Base-by-base conservation (phyloP, 192 early-diverging fungal species). In the Chytriomyces sp. region DNA sequence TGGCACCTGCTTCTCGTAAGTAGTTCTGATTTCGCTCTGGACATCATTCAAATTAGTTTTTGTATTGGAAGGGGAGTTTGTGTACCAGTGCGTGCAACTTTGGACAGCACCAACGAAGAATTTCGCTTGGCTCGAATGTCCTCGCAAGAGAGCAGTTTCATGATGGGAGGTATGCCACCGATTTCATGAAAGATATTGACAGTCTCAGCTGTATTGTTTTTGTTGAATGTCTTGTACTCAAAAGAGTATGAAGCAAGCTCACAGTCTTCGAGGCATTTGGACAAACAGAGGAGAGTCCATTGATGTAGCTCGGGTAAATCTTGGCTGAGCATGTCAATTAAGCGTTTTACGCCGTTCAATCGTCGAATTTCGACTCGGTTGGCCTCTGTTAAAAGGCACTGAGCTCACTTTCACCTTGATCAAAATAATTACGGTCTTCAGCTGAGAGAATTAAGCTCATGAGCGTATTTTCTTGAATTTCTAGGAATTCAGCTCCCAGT, bases 191-290 rank as follows among this genome's bases (percentile, higher is more conserved):
- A 73, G 12, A 61, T 49, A 49, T 69, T 75, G 63, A 58, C 52
- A 5, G 82, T 78, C 72, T 86, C 84, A 25, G 55, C 84, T 83
- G 66, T 28, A 68, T 72, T 0, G 32, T 30, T 49, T 49, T n/a
- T 10, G 41, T 17, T 49, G 44, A 49, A 22, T n/a, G 22, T n/a
- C 44, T 2, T 6, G 36, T 5, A 58, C 14, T 17, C 37, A 61
- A 63, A 8, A 5, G 10, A 58, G 5, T 59, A 19, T n/a, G 59
- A n/a, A 49, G 3, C 57, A n/a, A 69, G 53, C 78, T 36, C 70
- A 86, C 84, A 36, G 8, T 87, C 85, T 58, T 87, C 81, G 7
- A 87, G 59, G 55, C 78, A 85, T 56, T 80, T 81, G 14, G 78
- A 66, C 5, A 87, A 52, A 52, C 78, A 80, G 14, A 70, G 58